Evolutionary conservation across 768 basidiomycete species (phyloP).

Genomic region (Amanita thiersii): DNA sequence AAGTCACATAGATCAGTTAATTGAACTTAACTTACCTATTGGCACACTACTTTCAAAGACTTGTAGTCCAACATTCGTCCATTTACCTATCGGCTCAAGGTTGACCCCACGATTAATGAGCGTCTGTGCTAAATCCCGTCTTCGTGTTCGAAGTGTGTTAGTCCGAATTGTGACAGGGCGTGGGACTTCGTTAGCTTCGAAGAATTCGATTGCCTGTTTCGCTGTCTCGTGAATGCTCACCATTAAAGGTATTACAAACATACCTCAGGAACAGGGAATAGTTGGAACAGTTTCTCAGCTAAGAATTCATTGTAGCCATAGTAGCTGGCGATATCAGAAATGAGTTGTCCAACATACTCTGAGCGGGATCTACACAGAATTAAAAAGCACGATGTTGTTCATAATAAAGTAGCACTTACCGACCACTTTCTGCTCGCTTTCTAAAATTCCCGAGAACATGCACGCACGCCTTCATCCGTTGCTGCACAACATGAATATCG

Average conservation of each 20-base stretch:
- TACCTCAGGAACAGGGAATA: slow-evolving; percentile 92
- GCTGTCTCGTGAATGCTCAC: slow-evolving; percentile 7
- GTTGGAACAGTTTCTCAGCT: slow-evolving; percentile 86
- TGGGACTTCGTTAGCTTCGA: slow-evolving; percentile 93
- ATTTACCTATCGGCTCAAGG: slow-evolving; percentile 97
- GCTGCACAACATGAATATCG: slow-evolving; percentile 69
- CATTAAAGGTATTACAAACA: slow-evolving; percentile 13
- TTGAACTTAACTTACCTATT: slow-evolving; percentile 46
- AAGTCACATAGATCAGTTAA: not conserved
- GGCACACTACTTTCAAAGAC: slow-evolving; percentile 96
- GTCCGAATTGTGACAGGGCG: slow-evolving; percentile 97
- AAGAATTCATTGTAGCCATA: slow-evolving; percentile 98
- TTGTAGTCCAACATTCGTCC: slow-evolving; percentile 98
- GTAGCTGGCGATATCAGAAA: slow-evolving; percentile 87
- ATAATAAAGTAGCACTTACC: slow-evolving; percentile 34
- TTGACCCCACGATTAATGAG: slow-evolving; percentile 95
- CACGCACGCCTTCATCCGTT: slow-evolving; percentile 72
- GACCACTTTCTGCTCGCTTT: slow-evolving; percentile 53
- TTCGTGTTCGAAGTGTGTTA: slow-evolving; percentile 88
- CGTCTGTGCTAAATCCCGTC: slow-evolving; percentile 90
- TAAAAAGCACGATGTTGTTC: slow-evolving; percentile 4
- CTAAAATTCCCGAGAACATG: slow-evolving; percentile 68
- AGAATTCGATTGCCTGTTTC: slow-evolving; percentile 88
- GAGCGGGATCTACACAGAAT: slow-evolving; percentile 59
- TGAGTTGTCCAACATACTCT: slow-evolving; percentile 84